phyloP scores from a whole-genome alignment of 371 early-diverging fungal genomes.

The Syncephalastrum sp. region DNA sequence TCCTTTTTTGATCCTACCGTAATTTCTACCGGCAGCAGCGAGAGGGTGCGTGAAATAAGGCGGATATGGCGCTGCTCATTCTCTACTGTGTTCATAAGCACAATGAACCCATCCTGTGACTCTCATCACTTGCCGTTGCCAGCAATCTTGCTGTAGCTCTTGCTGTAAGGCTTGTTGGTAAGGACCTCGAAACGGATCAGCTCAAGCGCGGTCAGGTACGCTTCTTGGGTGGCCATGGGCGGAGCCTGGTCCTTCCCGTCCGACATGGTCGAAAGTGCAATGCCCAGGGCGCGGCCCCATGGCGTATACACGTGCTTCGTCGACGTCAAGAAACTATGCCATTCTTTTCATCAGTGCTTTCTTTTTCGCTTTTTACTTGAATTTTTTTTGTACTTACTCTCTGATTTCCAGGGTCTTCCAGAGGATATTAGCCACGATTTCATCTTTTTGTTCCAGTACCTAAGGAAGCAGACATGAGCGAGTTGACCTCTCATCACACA shows the following conservation, averaged over 20 bases:
- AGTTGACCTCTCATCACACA: neutral
- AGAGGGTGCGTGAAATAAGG: constrained; percentile 56
- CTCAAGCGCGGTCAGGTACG: constrained; percentile 60
- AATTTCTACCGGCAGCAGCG: constrained; percentile 50
- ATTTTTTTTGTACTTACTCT: constrained; percentile 29
- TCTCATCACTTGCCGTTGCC: constrained; percentile 30
- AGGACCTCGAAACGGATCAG: constrained; percentile 58
- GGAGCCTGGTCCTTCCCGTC: constrained; percentile 8
- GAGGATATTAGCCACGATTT: constrained; percentile 51
- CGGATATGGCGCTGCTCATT: constrained; percentile 38
- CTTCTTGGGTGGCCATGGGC: constrained; percentile 45
- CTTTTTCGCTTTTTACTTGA: neutral
- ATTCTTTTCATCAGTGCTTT: neutral
- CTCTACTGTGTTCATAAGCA: constrained; percentile 17
- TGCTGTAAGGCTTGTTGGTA: constrained; percentile 51
- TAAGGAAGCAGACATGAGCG: constrained; percentile 6
- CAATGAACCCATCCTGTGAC: neutral
- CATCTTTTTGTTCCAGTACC: constrained; percentile 43
- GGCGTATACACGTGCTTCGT: constrained; percentile 47
- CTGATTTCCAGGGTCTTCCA: constrained; percentile 55
- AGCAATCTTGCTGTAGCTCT: constrained; percentile 44
- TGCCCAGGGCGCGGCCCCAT: constrained; percentile 47
- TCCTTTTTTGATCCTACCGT: constrained; percentile 27
- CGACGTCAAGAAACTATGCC: constrained; percentile 43
- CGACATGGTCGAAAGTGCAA: constrained; percentile 18